Evolutionary conservation across 163 green algal species (phyloP).

Genomic region (Volvox carteri): DNA sequence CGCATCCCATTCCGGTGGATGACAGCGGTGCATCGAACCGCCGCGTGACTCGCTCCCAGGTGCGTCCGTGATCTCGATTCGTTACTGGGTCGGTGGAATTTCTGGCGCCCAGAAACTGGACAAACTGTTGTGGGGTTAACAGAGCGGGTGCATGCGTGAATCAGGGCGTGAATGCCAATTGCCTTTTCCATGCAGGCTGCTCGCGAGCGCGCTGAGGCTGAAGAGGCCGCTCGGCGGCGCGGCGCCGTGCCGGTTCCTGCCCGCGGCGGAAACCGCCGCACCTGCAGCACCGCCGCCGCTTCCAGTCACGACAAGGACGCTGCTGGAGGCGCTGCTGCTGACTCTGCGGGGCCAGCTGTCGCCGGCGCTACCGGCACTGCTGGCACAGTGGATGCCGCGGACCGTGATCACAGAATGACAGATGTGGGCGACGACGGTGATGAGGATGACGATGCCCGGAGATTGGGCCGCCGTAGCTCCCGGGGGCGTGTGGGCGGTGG

Average conservation of each 20-base stretch:
- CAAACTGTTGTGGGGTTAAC: too few relatives aligned
- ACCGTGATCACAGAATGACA: neutral
- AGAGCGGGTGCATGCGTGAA: too few relatives aligned
- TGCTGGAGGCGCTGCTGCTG: conserved; percentile 11
- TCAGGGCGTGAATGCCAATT: too few relatives aligned
- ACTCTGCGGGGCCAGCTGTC: neutral
- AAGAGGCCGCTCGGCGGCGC: conserved; percentile 10
- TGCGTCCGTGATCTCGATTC: too few relatives aligned
- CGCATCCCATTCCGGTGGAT: conserved; percentile 37
- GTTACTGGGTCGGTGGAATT: too few relatives aligned
- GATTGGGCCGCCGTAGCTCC: neutral
- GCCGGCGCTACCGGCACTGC: neutral
- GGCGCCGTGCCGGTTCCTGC: neutral
- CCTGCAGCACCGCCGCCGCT: neutral
- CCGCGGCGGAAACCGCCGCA: conserved; percentile 38
- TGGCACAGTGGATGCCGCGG: neutral
- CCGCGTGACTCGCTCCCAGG: conserved; percentile 34
- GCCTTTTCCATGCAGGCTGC: conserved; percentile 16
- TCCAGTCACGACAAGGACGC: neutral
- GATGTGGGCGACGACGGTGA: conserved; percentile 37
- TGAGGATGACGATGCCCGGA: neutral
- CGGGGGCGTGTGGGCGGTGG: neutral
- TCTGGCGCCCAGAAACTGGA: too few relatives aligned
- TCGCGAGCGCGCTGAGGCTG: conserved; percentile 23
- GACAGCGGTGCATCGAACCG: neutral